A percentile compares a stretch with the other conserved stretches of the same genome.
Conservation (phyloP, 768 basidiomycete genomes). For the Clavulina sp. region DNA sequence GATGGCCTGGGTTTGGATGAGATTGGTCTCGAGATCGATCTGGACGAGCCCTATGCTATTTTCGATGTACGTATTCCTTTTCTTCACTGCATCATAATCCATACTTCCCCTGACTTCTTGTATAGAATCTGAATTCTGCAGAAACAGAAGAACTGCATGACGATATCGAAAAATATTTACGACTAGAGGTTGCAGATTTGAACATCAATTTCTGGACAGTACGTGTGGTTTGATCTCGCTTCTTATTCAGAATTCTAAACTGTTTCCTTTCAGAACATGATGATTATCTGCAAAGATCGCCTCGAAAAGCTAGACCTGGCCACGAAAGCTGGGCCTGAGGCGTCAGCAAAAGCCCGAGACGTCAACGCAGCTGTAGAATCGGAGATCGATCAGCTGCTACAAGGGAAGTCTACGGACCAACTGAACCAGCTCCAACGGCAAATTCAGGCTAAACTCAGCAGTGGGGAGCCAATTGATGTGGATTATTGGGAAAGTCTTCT, state of each 20-base stretch:
- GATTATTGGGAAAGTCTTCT: slow-evolving; percentile 95
- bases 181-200: slow-evolving; percentile 62
- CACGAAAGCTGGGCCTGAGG: slow-evolving; percentile 36
- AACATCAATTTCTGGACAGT: slow-evolving; percentile 99
- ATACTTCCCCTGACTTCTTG: slow-evolving; percentile 9
- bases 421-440: slow-evolving; percentile 66
- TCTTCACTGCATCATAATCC: background rate
- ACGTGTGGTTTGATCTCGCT: slow-evolving; percentile 12
- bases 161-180: slow-evolving; percentile 83
- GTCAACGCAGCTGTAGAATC: slow-evolving; percentile 63
- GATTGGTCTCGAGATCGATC: slow-evolving; percentile 86
- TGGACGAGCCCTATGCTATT: slow-evolving; percentile 97
- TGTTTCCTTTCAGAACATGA: slow-evolving; percentile 95
- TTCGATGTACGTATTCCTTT: slow-evolving; percentile 53
- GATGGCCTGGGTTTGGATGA: slow-evolving; percentile 52
- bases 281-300: slow-evolving; percentile 87
- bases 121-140: slow-evolving; percentile 61
- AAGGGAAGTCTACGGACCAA: slow-evolving; percentile 75
- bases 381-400: slow-evolving; percentile 64
- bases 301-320: slow-evolving; percentile 54
- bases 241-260: background rate
- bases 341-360: slow-evolving; percentile 21
- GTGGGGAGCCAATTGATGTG: slow-evolving; percentile 87
- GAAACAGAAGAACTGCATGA: slow-evolving; percentile 89
- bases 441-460: slow-evolving; percentile 73